Evolutionary conservation across 352 stramenopile genomes (phyloP), one percentile per base, ranked within the genome.

Genomic region (Pythium folliculosum): DNA sequence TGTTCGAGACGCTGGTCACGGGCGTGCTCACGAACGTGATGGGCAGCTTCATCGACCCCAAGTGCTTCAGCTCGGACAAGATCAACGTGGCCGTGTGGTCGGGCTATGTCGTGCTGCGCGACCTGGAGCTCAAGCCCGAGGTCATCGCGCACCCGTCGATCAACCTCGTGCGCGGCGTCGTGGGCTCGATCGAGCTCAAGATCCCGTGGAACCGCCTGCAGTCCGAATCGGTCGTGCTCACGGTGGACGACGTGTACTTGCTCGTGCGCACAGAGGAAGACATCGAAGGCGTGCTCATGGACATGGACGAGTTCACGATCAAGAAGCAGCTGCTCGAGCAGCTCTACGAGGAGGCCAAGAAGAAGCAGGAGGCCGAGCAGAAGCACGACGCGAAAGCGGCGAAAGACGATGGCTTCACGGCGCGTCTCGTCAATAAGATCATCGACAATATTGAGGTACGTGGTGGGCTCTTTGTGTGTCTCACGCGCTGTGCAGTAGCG

Each of bases 171-270:
- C 86, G 88, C 49, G 88, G 88, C 52, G 76, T 96, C 48, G 73
- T 92, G 22, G 87, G 87, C 58, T 92, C 83, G n/a, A 77, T 96
- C 52, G 88, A 94, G 72, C 86, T 96, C 68, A 94, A 94, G 72
- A 96, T 96, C 65, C 88, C 88, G 57, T 96, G 88, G 88, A 96
- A 96, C 62, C 85, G 87, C 6, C 76, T 96, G 55, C 83, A 94
- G 50, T 94, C 83, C 48, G 88, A 96, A 72, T 95, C 88, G 45
- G 86, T 96, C 32, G 80, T 95, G 40, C 79, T 91, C 65, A 96
- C 84, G 12, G 80, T 96, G 50, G 88, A 96, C 62, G 88, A 95
- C 50, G 84, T 96, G 44, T 94, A 96, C 60, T 62, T 95, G 44
- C 60, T 96, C 44, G 67, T 94, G 52, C 81, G 79, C 56, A 91